Evolutionary conservation across 176 grass and related monocot genomes (phyloP).

Genomic region (Neostapfia colusana): DNA sequence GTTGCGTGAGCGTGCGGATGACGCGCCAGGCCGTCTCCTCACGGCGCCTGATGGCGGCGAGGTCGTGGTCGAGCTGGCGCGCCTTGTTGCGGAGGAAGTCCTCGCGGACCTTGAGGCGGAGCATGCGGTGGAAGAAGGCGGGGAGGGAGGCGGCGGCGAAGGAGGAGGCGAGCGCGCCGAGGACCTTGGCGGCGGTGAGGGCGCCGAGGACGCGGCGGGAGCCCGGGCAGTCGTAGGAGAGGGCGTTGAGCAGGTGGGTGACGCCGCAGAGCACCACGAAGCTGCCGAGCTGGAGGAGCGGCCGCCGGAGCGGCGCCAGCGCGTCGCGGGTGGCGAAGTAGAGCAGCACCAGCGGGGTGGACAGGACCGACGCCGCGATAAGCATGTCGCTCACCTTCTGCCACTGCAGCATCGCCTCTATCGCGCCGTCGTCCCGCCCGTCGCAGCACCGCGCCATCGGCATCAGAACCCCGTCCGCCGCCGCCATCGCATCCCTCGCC

Average conservation of each 20-base stretch:
- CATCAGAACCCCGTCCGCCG: not conserved
- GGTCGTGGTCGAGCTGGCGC: constrained; percentile 51
- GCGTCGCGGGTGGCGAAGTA: constrained; percentile 19
- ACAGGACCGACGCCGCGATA: constrained; percentile 18
- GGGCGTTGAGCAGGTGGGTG: constrained; percentile 59
- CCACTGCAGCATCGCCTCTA: constrained; percentile 29
- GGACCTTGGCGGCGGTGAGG: constrained; percentile 52
- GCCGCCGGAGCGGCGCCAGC: constrained; percentile 24
- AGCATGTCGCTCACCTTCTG: constrained; percentile 31
- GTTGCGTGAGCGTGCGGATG: constrained; percentile 48
- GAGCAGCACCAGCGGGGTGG: constrained; percentile 15
- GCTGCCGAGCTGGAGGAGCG: constrained; percentile 17
- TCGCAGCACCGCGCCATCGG: not conserved
- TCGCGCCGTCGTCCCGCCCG: not conserved
- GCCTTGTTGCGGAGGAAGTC: constrained; percentile 55
- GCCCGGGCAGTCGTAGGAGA: constrained; percentile 50
- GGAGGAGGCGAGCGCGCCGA: constrained; percentile 50
- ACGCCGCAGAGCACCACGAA: constrained; percentile 61
- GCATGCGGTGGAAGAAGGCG: constrained; percentile 59
- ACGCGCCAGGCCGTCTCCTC: constrained; percentile 64
- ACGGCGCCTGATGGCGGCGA: constrained; percentile 51
- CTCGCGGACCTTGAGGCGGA: constrained; percentile 65
- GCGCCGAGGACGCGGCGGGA: constrained; percentile 44
- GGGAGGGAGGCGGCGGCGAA: constrained; percentile 58
- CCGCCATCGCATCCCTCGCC: not conserved